phyloP scores from a whole-genome alignment of 345 rosid species.

The Anacardium occidentale region DNA sequence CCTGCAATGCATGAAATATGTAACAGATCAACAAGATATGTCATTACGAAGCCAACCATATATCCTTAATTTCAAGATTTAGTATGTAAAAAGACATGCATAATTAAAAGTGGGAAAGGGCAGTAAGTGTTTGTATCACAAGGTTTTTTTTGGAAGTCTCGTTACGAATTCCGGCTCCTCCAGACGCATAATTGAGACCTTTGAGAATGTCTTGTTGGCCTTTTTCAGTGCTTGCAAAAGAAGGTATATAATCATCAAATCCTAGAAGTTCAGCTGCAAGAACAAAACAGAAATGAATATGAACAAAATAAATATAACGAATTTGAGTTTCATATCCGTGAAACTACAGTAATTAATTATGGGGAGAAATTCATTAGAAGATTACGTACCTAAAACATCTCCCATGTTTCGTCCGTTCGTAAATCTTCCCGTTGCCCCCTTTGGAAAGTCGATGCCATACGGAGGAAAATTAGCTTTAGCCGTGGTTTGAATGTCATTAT shows the following conservation, averaged over 20 bases:
- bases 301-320: too few species aligned
- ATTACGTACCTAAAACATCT: constrained; percentile 52
- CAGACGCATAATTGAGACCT: constrained; percentile 78
- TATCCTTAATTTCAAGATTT: too few species aligned
- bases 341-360: not conserved
- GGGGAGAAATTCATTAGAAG: not conserved
- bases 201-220: constrained; percentile 23
- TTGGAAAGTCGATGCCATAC: constrained; percentile 55
- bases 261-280: constrained; percentile 44
- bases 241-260: constrained; percentile 36
- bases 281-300: too few species aligned
- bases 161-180: constrained; percentile 53
- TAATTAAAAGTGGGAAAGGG: too few species aligned
- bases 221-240: constrained; percentile 30
- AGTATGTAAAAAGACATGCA: too few species aligned
- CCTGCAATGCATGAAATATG: constrained; percentile 6
- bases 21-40: too few species aligned
- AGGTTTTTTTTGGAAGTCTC: constrained; percentile 42
- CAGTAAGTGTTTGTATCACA: constrained; percentile 26
- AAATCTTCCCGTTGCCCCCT: constrained; percentile 67
- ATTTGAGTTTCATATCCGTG: too few species aligned
- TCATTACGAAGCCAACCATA: too few species aligned
- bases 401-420: constrained; percentile 49
- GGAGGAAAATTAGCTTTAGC: constrained; percentile 60
- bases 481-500: constrained; percentile 41